Evolutionary conservation across 2,329 filamentous ascomycete species (phyloP).

Genomic region (Aspergillus proliferans): DNA sequence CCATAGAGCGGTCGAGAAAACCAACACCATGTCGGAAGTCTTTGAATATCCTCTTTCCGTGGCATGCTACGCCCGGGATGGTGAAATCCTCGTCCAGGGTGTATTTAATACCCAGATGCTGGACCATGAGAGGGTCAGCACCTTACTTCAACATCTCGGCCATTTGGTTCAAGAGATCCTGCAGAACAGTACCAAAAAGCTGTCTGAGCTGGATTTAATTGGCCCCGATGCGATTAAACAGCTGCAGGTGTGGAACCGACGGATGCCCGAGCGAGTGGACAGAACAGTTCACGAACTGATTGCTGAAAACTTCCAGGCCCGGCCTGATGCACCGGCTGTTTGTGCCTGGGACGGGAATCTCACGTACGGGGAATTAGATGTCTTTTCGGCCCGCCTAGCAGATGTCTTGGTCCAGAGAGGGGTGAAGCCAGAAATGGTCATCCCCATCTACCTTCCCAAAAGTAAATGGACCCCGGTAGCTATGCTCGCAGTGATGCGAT

Average conservation of each 20-base stretch:
- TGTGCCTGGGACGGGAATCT: neutral
- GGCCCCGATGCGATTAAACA: neutral
- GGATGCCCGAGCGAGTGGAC: neutral
- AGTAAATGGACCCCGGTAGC: slow-evolving; percentile 6
- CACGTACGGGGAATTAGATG: slow-evolving; percentile 1
- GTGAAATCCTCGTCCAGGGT: slow-evolving; percentile 3
- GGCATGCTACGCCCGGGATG: slow-evolving; percentile 5
- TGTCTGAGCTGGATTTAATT: neutral
- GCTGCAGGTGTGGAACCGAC: neutral
- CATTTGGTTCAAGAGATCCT: no score
- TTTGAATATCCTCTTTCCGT: neutral
- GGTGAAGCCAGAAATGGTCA: slow-evolving; percentile 4
- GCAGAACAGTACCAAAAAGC: neutral
- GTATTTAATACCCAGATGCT: slow-evolving; percentile 5
- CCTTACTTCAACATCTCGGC: no score
- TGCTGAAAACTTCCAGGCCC: neutral
- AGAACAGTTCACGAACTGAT: neutral
- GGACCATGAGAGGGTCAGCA: slow-evolving; percentile 1
- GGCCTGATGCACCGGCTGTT: neutral
- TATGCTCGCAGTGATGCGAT: slow-evolving; percentile 8
- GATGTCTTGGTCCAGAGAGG: slow-evolving; percentile 1
- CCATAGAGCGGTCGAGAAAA: neutral
- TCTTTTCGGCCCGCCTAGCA: slow-evolving; percentile 4
- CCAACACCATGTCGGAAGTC: slow-evolving; percentile 2
- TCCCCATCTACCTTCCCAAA: slow-evolving; percentile 9